Evolutionary conservation across 208 protist genomes (phyloP), one percentile per base, ranked within the genome.

Genomic region (Leishmania major): DNA sequence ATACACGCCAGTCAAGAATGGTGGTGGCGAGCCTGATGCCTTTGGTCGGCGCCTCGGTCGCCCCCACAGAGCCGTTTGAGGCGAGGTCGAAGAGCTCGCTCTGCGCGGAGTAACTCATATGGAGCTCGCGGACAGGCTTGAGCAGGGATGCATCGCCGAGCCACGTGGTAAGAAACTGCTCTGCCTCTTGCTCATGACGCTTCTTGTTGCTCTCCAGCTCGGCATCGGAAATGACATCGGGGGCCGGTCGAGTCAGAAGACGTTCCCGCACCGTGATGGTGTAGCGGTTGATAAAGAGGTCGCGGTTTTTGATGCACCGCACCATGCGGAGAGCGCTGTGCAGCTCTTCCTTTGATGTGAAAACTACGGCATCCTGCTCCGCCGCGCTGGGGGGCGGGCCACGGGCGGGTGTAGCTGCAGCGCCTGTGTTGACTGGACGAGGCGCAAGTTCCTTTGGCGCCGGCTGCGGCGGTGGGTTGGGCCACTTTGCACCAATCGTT

Each of bases 281-380:
- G 78, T 90, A 91, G 49, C 80, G 40, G 51, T 81, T 45, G 49
- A 88, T 47, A 69, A 94, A 88, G 55, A 62, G 40, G 62, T 89
- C 87, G 35, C 53, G 60, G 59, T 84, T 78, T 35, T 75, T 53
- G 45, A 90, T 82, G 82, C 84, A 83, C 31, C 76, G 55, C 51
- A 85, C 81, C 40, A 94, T 71, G 70, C 87, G 87, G 37, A 94
- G 49, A 17, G 87, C 81, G 25, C 84, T 76, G 69, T 81, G 67
- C 2, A 94, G 40, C 31, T 92, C 91, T 28, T 87, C 79, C 67
- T 82, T 73, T 0, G 80, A 75, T 7, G n/a, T 53, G 40, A 84
- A 71, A 47, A 66, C 55, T 8, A 88, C 72, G 15, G 75, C 8
- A n/a, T 82, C 73, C 19, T 51, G 84, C 62, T 69, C 72, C 37